These are phyloP conservation scores for Dryas alaskensis DNA, from an alignment of 306 rosid genomes.

Conservation along the genomic window DNA sequence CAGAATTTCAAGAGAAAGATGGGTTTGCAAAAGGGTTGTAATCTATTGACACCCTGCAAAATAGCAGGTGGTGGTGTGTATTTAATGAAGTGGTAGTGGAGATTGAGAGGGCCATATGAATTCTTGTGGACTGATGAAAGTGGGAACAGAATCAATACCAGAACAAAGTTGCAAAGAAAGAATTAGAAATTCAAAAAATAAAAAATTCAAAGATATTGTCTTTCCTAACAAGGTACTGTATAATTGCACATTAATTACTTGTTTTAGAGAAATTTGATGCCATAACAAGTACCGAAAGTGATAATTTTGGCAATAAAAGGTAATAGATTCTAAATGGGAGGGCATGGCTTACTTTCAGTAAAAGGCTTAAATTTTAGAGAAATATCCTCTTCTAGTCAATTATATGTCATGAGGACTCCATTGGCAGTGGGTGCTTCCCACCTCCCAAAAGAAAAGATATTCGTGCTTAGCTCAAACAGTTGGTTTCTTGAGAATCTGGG, in stretches of 20 bases:
- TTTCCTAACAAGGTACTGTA: too few relatives aligned
- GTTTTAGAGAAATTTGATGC: too few relatives aligned
- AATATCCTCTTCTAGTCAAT: slow-evolving; percentile 9
- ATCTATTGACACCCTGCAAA: slow-evolving; percentile 25
- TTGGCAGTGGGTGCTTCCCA: slow-evolving; percentile 16
- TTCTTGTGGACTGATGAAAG: slow-evolving; percentile 44
- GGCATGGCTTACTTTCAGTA: neutral
- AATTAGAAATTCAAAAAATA: slow-evolving; percentile 23
- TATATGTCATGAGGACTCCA: neutral
- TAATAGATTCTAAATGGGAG: slow-evolving; percentile 7
- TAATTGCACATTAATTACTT: too few relatives aligned
- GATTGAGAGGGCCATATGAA: slow-evolving; percentile 33
- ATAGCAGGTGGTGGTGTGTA: slow-evolving; percentile 22
- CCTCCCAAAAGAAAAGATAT: slow-evolving; percentile 33
- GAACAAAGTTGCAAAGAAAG: slow-evolving; percentile 35
- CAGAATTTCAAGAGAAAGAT: neutral
- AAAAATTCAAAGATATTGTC: slow-evolving; percentile 22
- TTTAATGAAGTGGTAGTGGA: slow-evolving; percentile 37
- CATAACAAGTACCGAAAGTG: too few relatives aligned
- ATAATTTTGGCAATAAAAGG: too few relatives aligned
- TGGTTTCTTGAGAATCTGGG: slow-evolving; percentile 39
- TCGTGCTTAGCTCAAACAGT: slow-evolving; percentile 32
- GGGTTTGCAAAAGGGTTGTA: slow-evolving; percentile 8
- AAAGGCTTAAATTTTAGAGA: neutral
- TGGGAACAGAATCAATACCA: slow-evolving; percentile 73